phyloP scores from a whole-genome alignment of 2,329 filamentous ascomycete genomes.

The Apiospora sp. region DNA sequence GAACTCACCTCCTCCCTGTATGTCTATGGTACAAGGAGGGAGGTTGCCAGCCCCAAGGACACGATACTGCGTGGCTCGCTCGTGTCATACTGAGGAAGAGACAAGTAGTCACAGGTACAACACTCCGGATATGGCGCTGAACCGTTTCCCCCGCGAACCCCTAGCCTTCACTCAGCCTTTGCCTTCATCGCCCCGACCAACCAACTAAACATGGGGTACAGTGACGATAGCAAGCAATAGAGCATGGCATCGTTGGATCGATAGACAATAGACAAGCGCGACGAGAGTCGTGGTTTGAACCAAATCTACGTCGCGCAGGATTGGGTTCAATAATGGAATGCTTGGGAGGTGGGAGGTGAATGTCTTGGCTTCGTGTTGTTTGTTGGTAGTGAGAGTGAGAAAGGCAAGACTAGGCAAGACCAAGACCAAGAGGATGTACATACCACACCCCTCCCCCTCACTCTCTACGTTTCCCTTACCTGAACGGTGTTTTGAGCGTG shows the following conservation, averaged over 20 bases:
- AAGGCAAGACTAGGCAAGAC: background rate
- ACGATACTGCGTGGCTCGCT: background rate
- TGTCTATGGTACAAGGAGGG: background rate
- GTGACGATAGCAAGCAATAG: background rate
- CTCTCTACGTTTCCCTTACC: background rate
- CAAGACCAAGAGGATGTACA: background rate
- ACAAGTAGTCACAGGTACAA: too few relatives aligned
- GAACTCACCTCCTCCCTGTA: background rate
- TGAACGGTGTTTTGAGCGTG: background rate
- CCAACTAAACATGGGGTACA: background rate
- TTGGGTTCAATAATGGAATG: slow-evolving; percentile 19
- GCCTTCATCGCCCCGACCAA: too few relatives aligned
- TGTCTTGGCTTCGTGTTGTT: background rate
- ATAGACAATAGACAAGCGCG: background rate
- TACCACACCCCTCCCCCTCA: background rate
- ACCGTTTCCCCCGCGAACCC: slow-evolving; percentile 1
- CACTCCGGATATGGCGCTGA: background rate
- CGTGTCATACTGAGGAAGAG: background rate
- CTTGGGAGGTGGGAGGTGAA: background rate
- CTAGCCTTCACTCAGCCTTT: background rate
- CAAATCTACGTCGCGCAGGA: slow-evolving; percentile 9
- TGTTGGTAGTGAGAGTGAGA: background rate
- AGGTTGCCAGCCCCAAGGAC: too few relatives aligned
- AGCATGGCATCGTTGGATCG: background rate
- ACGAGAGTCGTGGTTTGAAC: background rate